Evolutionary conservation across 257 asterid genomes (phyloP).

Genomic region (Solanum virginianum): DNA sequence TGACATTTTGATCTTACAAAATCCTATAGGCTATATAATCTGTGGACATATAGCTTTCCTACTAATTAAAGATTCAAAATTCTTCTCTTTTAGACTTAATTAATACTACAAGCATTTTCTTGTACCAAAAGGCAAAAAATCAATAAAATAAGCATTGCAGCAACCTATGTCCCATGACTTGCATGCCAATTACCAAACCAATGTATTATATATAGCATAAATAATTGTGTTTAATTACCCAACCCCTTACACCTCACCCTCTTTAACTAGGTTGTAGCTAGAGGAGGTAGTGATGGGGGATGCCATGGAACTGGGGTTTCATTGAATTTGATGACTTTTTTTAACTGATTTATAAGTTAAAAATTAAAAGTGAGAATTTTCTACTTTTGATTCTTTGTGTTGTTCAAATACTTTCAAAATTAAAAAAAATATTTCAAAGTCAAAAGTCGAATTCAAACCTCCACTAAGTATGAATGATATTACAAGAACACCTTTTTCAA

Average conservation of each 20-base stretch:
- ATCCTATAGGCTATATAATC: not conserved
- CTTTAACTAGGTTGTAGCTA: not conserved
- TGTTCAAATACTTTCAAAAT: too few species aligned
- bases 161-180: not conserved
- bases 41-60: not conserved
- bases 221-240: not conserved
- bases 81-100: not conserved
- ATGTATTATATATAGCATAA: not conserved
- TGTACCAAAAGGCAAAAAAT: not conserved
- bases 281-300: not conserved
- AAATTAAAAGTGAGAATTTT: too few species aligned
- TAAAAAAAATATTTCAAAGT: too few species aligned
- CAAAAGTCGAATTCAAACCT: too few species aligned
- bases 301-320: not conserved
- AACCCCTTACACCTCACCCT: not conserved
- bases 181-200: not conserved
- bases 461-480: not conserved
- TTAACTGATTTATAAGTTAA: too few species aligned
- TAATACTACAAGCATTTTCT: not conserved
- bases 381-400: too few species aligned
- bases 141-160: not conserved
- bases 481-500: constrained; percentile 21
- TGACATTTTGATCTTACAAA: not conserved
- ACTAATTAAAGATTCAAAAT: not conserved
- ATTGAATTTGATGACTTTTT: not conserved